Percentiles rank a stretch among this genome's conserved stretches.
These are phyloP conservation scores for Phyllostachys edulis DNA, from an alignment of 176 grass and related monocot genomes.

Conservation along the genomic window DNA sequence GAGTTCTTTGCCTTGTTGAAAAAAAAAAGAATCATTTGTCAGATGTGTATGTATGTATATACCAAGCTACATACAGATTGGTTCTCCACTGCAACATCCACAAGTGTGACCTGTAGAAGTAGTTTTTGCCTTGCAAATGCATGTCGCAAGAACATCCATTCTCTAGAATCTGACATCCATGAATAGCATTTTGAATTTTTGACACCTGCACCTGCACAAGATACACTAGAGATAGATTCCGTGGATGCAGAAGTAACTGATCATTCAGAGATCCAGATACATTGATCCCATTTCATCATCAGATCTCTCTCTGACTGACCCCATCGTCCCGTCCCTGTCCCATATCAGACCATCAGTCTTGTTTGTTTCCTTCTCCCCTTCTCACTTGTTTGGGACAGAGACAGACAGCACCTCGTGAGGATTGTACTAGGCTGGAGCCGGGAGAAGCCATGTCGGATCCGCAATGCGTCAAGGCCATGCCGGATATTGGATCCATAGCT, in stretches of 20 bases:
- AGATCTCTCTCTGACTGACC: not conserved
- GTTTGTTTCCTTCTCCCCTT: not conserved
- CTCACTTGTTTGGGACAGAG: conserved; percentile 1
- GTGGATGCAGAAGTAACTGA: not conserved
- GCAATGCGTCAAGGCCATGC: not conserved
- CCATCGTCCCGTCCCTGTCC: not conserved
- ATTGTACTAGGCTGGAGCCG: not conserved
- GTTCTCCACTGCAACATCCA: not conserved
- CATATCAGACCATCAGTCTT: not conserved
- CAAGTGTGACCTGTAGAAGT: not conserved
- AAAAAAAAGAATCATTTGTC: not conserved
- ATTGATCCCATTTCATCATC: not conserved
- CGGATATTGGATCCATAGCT: not conserved
- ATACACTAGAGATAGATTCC: not conserved
- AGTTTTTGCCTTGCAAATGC: not conserved
- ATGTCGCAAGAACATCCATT: not conserved
- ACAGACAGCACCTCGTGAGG: not conserved
- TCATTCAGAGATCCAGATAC: not conserved
- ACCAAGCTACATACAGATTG: not conserved
- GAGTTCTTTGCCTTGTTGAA: too few relatives aligned
- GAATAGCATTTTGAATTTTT: not conserved
- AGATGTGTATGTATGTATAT: not conserved
- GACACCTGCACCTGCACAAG: not conserved
- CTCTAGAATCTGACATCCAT: not conserved
- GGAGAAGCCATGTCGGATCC: not conserved